Evolutionary conservation across 352 stramenopile genomes (phyloP), one percentile per base, ranked within the genome.

Genomic region (Pythium aphanidermatum): DNA sequence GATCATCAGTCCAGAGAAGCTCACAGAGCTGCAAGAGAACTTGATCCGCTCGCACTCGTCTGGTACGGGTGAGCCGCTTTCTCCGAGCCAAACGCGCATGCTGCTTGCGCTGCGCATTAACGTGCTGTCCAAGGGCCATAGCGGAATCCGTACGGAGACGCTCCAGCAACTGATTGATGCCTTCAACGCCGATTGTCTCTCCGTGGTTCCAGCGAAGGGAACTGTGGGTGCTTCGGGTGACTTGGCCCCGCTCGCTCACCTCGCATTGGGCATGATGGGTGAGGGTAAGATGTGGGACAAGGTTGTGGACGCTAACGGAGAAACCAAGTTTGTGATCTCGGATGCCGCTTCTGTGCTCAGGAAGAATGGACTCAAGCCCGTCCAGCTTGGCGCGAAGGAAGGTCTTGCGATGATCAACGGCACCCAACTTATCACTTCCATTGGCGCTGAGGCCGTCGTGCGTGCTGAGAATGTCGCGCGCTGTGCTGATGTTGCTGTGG

Each of bases 391-490:
- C 11, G 82, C 85, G 2, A 96, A 96, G 63, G 85, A 96, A 59
- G 85, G 85, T 28, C 71, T 96, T 27, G 85, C 85, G 16, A 91
- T 96, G 73, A 94, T 96, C 60, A 96, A 96, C 58, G 85, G 85
- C 49, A 96, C 85, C 13, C 85, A 96, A 55, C 54, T 96, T 41
- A 96, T 96, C 56, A 92, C 83, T 12, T 86, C 81, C 1, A 72
- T 95, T 19, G 85, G 83, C 14, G 77, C 74, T 4, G 79, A 95
- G 41, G 80, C 83, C 4, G 67, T 95, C 14, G 68, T 88, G 23
- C 79, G 83, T 13, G 79, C 83, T 5, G 65, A 85, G 44, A 92
- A 94, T 32, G 70, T 87, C 4, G 68, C 74, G 11, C 65, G 70
- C 17, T 82, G 70, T 49, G 80, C 83, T n/a, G 83, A 96, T 39